Base-by-base conservation (phyloP, 257 asterid species). In the Fraxinus americana region DNA sequence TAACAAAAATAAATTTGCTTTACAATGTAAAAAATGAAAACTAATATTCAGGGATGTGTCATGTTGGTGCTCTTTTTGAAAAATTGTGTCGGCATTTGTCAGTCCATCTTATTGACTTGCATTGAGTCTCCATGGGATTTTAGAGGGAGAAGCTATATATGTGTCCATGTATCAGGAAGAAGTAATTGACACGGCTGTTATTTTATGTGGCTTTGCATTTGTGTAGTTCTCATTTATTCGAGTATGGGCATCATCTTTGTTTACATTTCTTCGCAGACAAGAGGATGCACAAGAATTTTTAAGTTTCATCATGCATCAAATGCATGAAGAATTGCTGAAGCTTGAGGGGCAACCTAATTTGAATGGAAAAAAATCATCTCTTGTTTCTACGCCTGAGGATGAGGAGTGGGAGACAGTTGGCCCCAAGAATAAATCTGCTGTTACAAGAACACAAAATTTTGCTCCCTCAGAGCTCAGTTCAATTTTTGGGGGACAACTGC, bases 391-490 rank as follows among this genome's bases (percentile, higher is more conserved):
- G 38, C 85, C 90, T 70, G 99, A 92, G 80, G 99, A 90, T 74
- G 99, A 95, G 23, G 99, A 83, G 82, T 95, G 99, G 99, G 99
- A 91, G 84, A 95, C 97, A 75, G 97, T 95, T 75, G 99, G 98
- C 73, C 99, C 91, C 38, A 95, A 91, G 89, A 95, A 95, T 90
- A 95, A 90, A 82, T 95, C 99, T 82, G 95, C 98, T 29, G 94
- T 95, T 80, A 95, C 97, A 34, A 90, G 98, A 82, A 91, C 93
- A 43, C 99, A 92, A 83, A 78, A 70, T 75, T 87, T 94, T 78
- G 84, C 86, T 82, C 94, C 94, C 79, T 93, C 99, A 38, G 90
- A 91, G 75, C 88, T 95, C 73, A 90, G 97, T 83, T 80, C 89
- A 65, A 87, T 95, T 74, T 92, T 95, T 81, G 97, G 97, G 19